Evolutionary conservation across 495 filamentous ascomycete species (phyloP), one percentile per base, ranked within the genome.

Genomic region (Xylaria intraflava): DNA sequence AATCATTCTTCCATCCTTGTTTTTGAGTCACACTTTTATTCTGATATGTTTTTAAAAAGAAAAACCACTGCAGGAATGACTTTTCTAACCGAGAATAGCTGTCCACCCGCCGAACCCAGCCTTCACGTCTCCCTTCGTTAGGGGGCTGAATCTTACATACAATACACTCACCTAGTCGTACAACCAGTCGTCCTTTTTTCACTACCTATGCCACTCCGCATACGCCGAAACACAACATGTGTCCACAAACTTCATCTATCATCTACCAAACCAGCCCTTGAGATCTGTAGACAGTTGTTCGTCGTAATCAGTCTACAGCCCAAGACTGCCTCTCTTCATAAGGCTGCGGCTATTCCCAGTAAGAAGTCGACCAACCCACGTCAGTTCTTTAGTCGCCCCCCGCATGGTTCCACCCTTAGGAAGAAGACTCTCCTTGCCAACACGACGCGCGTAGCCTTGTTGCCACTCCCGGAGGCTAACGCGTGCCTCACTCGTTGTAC

Each of bases 401-500:
- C 62, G 44, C 69, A 68, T 68, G 24, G 58, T 60, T 10, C 62
- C 65, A 12, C 68, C 72, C 0, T 29, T 14, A 4, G 73, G 73
- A 0, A 75, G 60, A 5, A 72, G 45, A 0, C 20, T 24, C 23
- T 52, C 39, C 20, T 60, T 55, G 1, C 60, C 42, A 31, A 59
- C 59, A 7, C 43, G 42, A 9, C 66, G 62, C 29, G 76, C 71
- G 62, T 76, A 82, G 11, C 24, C 47, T 16, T 72, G 60, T 51
- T 75, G 76, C 65, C 73, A 83, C 9, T 48, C 51, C 20, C 62
- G 65, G 29, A 85, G 58, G 35, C 78, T 82, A 2, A 41, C 40
- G 19, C 65, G 71, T 16, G 81, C 79, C 35, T 76, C 74, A 4
- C 67, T 64, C 0, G 77, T 83, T 29, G 51, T 47, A 60, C 81